Conservation (phyloP, 129 eudicot species). For the Apium graveolens region DNA sequence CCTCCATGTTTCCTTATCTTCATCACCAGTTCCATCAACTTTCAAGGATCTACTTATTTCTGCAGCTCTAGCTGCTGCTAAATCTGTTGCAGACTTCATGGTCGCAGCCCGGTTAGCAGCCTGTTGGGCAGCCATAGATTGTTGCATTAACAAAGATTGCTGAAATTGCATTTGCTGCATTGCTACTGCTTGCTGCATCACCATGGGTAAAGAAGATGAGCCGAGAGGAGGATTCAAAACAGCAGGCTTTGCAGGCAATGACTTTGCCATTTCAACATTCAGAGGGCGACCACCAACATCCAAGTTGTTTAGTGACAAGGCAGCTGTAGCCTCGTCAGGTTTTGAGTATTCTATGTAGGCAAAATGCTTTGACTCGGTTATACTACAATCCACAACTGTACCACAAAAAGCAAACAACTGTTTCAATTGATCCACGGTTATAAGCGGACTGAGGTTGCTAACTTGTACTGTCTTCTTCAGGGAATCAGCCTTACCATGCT, state of each 20-base stretch:
- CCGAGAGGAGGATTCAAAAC: conserved; percentile 30
- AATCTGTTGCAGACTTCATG: conserved; percentile 88
- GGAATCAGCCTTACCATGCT: conserved; percentile 44
- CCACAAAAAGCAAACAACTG: conserved; percentile 87
- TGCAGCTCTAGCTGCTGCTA: conserved; percentile 97
- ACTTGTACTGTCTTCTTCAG: conserved; percentile 86
- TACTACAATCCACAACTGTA: conserved; percentile 70
- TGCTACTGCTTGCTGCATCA: conserved; percentile 98
- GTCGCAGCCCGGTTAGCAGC: conserved; percentile 98
- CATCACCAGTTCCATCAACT: conserved; percentile 56
- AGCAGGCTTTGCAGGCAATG: conserved; percentile 77
- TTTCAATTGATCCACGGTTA: conserved; percentile 84
- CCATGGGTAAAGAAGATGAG: conserved; percentile 72
- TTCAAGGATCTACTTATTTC: conserved; percentile 83
- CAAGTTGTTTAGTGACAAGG: conserved; percentile 77
- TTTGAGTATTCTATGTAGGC: conserved; percentile 90
- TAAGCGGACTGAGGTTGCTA: conserved; percentile 88
- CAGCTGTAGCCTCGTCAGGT: conserved; percentile 92
- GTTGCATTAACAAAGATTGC: conserved; percentile 95
- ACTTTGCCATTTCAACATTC: conserved; percentile 96
- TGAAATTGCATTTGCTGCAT: conserved; percentile 99
- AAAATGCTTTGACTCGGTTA: conserved; percentile 87
- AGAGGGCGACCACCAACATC: conserved; percentile 91
- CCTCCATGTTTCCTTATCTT: conserved; percentile 42
- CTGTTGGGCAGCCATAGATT: conserved; percentile 84